A percentile compares a stretch with the other conserved stretches of the same genome.
These are phyloP conservation scores for Diplodia intermedia DNA, from an alignment of 2,329 filamentous ascomycete species.

Conservation along the genomic window DNA sequence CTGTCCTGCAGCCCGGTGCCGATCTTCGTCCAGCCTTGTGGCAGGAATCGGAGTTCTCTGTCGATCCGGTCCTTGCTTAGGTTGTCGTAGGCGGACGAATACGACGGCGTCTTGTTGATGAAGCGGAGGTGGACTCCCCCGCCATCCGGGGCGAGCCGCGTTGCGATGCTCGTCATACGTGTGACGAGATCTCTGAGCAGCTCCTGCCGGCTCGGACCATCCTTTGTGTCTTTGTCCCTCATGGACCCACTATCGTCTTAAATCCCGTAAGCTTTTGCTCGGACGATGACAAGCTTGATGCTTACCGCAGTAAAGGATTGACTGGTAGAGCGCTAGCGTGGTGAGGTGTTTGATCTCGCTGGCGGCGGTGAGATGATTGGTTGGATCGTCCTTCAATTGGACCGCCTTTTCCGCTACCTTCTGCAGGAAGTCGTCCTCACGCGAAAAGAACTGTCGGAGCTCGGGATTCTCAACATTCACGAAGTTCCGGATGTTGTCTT, in stretches of 20 bases:
- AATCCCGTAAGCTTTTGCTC: not conserved
- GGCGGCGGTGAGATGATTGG: not conserved
- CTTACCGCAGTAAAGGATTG: slow-evolving; percentile 2
- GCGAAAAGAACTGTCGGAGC: not conserved
- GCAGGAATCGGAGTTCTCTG: not conserved
- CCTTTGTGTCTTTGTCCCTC: rapidly evolving
- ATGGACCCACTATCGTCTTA: not conserved
- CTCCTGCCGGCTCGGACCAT: not conserved
- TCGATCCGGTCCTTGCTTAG: not conserved
- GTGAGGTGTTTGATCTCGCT: not conserved
- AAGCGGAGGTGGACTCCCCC: not conserved
- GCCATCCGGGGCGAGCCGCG: not conserved
- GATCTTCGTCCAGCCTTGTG: rapidly evolving
- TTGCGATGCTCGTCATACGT: not conserved
- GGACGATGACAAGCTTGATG: not conserved
- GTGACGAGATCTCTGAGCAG: not conserved
- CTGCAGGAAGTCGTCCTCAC: not conserved
- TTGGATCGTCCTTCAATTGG: not conserved
- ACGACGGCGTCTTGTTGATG: not conserved
- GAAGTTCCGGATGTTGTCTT: not conserved
- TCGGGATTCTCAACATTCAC: not conserved
- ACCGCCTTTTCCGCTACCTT: slow-evolving; percentile 1
- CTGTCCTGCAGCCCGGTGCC: not conserved
- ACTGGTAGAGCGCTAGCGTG: not conserved
- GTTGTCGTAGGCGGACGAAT: not conserved